Base-by-base conservation (phyloP, 805 yeast species). In the Lipomyces yamanashiensis region DNA sequence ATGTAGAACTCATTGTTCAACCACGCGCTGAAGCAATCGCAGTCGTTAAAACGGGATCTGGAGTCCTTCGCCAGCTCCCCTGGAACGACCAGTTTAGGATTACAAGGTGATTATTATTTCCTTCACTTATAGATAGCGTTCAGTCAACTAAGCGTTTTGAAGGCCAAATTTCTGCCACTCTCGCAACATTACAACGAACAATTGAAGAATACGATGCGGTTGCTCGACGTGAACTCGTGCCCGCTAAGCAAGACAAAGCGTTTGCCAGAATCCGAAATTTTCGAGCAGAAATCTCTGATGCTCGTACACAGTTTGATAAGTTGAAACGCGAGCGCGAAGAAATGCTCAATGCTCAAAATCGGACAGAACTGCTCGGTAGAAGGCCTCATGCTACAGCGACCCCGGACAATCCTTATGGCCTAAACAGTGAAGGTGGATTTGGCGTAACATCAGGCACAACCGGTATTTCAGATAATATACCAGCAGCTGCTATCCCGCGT, bases 11-110 rank as follows among this genome's bases (percentile, higher is more conserved):
- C 96, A 34, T 80, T 92, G 58, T 91, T 88, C 78, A 93, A 90
- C 77, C 96, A 90, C 75, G 97, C 96, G 8, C 81, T 89, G 59
- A 91, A 90, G 75, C 97, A 92, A 76, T 85, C 91, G 37, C 90
- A 85, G 71, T 81, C 86, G 34, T 77, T 93, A 58, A 83, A 86
- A 63, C 83, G 84, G 65, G 97, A 92, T 70, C 76, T 93, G 54
- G 80, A 82, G 19, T 76, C 79, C 58, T 87, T 93, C 68, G 73
- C 76, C 2, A 78, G 81, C 52, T 85, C 87, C 65, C 81, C 90
- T 9, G 81, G 84, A 15, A 81, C 86, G 2, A 83, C 96, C 0
- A 95, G 96, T 21, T 78, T 89, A 61, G 86, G 96, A 0, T 74
- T 88, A 12, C 92, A 87, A 71, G 92, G 90, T 15, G 73, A 76